Base-by-base conservation (phyloP, 108 stramenopile species). In the Nitzschia palea region DNA sequence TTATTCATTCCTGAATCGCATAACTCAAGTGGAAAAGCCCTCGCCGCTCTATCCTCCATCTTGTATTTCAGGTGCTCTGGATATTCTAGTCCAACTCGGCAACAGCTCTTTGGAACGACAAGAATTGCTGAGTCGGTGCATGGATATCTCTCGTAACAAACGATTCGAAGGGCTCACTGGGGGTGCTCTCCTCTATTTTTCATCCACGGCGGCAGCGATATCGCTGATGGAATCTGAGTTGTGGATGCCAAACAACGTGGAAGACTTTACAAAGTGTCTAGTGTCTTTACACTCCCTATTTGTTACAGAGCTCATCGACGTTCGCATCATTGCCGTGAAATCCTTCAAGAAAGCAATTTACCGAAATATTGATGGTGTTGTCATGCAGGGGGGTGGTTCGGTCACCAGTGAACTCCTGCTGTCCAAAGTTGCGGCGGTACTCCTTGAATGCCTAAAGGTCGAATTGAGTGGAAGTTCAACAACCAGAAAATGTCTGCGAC, bases 311-410 rank as follows among this genome's bases (percentile, higher is more conserved):
- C 12, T 37, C 1, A 40, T 75, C 31, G 82, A 83, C 66, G 70
- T 79, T 15, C 59, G 80, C 14, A 36, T 83, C 37, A 22, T 53
- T 15, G 67, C 71, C 1, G 70, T 55, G 20, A 87, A 87, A 36
- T 51, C 68, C 23, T 83, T 87, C 67, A 87, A 87, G 76, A 87
- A 83, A 57, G 29, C 55, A 18, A 73, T 87, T 14, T 77, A 78
- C 60, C 29, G 63, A 9, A 52, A 61, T 6, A 34, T 86, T 17
- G 82, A 83, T 37, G 4, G 22, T 4, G 2, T 48, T 8, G 4
- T 71, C 22, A 52, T 60, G 12, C 22, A 29, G 18, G 18, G 42
- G 18, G 20, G 17, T 6, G 40, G 8, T n/a, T 8, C 45, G 6
- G 15, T 55, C 6, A 1, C 37, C 17, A 2, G 58, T 5, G 30